Evolutionary conservation across 768 basidiomycete genomes (phyloP), one percentile per base, ranked within the genome.

Genomic region (Serendipita vermifera): DNA sequence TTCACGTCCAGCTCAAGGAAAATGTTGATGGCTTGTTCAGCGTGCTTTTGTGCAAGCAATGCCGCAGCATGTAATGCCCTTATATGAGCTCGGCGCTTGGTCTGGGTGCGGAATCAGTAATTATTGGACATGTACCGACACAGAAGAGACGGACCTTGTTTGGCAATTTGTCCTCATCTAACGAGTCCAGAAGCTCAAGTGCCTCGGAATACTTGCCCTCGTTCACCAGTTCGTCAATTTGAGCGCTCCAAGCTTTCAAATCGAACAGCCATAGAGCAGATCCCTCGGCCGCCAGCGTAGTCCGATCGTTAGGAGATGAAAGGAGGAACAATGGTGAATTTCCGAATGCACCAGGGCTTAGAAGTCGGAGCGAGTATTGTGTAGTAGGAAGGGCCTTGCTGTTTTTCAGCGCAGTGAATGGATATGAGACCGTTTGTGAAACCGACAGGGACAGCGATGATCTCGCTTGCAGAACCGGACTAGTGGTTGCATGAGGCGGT

Each of bases 1-100:
- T 93, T 93, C 61, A 92, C 73, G 61, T 97, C 85, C 38, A 94
- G 81, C 38, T 85, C 80, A 46, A 92, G 77, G 67, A 98, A 92
- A 0, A 82, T 78, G 64, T 96, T 83, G 57, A 97, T 84, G 1
- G 94, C 92, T 1, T 73, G 69, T 59, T 86, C 83, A 63, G 80
- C 93, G 57, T 81, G 75, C 5, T 75, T 77, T 5, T 73, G 69
- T 3, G 77, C 75, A 68, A 93, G 93, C 58, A 84, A 78, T 0
- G 84, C 73, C 0, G 96, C 82, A 0, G 90, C 91, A 54, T 87
- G 77, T 17, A 97, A 74, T 2, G 80, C 78, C 3, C 82, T 79
- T 27, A 91, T 78, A 7, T 75, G 74, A 2, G 73, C 78, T 32
- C 72, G 69, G 39, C 83, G 72, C 60, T 75, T 71, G 15, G 77